Percentiles rank a stretch among this genome's conserved stretches.
Evolutionary conservation across 345 rosid species (phyloP).

Genomic region (Clarkia xantiana): DNA sequence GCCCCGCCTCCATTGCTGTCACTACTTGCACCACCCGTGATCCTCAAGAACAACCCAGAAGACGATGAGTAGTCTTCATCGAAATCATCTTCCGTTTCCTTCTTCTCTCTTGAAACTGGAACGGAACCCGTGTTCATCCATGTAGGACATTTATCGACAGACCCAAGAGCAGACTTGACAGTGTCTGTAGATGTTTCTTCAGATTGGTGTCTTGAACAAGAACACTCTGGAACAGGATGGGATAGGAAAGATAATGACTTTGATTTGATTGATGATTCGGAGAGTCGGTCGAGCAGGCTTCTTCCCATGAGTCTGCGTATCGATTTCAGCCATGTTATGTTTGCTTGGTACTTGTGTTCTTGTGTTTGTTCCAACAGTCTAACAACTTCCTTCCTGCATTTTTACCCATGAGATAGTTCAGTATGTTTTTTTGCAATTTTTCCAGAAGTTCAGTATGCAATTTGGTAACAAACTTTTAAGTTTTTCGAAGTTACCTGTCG

Average conservation of each 20-base stretch:
- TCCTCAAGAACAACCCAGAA: slow-evolving; percentile 53
- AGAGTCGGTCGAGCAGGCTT: slow-evolving; percentile 56
- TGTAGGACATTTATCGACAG: slow-evolving; percentile 47
- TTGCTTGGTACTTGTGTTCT: slow-evolving; percentile 63
- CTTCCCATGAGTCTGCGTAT: slow-evolving; percentile 52
- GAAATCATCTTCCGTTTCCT: slow-evolving; percentile 64
- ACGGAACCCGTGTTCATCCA: slow-evolving; percentile 44
- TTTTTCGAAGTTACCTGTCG: slow-evolving; percentile 41
- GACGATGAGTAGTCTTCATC: slow-evolving; percentile 61
- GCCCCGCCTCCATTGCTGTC: slow-evolving; percentile 51
- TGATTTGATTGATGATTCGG: slow-evolving; percentile 35
- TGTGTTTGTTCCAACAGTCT: slow-evolving; percentile 55
- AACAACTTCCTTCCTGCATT: slow-evolving; percentile 45
- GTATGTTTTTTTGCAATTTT: no score
- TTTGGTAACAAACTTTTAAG: neutral
- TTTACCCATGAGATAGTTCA: no score
- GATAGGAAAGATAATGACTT: slow-evolving; percentile 56
- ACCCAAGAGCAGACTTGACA: slow-evolving; percentile 37
- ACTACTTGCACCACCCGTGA: slow-evolving; percentile 22
- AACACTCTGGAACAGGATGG: slow-evolving; percentile 84
- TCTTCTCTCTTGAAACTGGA: slow-evolving; percentile 35
- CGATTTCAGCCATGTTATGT: slow-evolving; percentile 66
- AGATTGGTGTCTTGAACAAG: slow-evolving; percentile 31
- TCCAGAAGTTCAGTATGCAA: no score
- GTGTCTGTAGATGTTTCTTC: slow-evolving; percentile 9